Evolutionary conservation across 495 filamentous ascomycete species (phyloP).

Genomic region (Penicillium lividum): DNA sequence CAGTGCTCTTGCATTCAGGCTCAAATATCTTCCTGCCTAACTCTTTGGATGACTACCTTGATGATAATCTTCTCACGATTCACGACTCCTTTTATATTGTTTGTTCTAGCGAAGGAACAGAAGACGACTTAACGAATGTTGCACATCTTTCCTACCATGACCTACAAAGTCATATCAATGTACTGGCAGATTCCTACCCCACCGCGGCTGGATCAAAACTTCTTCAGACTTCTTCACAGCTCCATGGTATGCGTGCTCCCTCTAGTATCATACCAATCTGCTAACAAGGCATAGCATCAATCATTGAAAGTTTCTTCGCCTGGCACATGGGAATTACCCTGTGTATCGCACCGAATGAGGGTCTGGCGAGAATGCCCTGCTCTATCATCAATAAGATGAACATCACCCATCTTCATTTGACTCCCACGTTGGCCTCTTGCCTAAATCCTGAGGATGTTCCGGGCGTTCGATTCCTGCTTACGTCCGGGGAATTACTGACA

Average conservation of each 20-base stretch:
- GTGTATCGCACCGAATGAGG: constrained; percentile 66
- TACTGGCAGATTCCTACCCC: constrained; percentile 61
- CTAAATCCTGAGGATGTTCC: constrained; percentile 64
- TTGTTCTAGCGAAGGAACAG: constrained; percentile 67
- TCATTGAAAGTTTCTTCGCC: constrained; percentile 80
- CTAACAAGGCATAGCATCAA: constrained; percentile 53
- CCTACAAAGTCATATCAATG: constrained; percentile 65
- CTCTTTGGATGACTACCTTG: constrained; percentile 27
- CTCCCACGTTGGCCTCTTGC: constrained; percentile 72
- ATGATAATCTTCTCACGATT: constrained; percentile 27
- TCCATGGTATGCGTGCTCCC: constrained; percentile 50
- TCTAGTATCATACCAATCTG: neutral
- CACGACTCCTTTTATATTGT: constrained; percentile 34
- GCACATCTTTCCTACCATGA: constrained; percentile 68
- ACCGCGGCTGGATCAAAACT: constrained; percentile 47
- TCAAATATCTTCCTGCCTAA: constrained; percentile 33
- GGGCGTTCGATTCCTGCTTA: constrained; percentile 64
- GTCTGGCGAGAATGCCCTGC: constrained; percentile 65
- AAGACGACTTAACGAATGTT: constrained; percentile 67
- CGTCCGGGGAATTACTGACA: constrained; percentile 70
- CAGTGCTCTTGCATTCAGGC: constrained; percentile 21
- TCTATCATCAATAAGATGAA: constrained; percentile 53
- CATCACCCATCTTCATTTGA: constrained; percentile 76
- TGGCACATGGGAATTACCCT: constrained; percentile 74
- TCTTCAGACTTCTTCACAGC: constrained; percentile 71